Conservation (phyloP, 139 green algal genomes). For the Monoraphidium neglectum region DNA sequence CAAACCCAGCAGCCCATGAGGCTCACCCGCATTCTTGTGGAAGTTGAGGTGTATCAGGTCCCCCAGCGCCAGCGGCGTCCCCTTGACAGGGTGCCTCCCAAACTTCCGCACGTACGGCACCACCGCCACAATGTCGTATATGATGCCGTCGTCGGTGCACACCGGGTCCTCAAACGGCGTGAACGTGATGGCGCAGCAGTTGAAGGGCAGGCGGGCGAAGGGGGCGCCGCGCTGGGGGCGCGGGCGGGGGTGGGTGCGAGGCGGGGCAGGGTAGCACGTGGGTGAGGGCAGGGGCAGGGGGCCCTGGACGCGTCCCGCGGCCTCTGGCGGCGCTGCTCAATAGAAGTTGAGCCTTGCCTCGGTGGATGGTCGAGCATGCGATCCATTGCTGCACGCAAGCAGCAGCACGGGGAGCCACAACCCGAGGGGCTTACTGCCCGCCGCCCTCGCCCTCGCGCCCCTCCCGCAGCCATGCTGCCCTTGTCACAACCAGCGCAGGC, state of each 20-base stretch:
- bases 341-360: no score
- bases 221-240: slow-evolving; percentile 11
- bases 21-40: slow-evolving; percentile 78
- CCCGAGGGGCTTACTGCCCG: no score
- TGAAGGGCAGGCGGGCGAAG: slow-evolving; percentile 89
- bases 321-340: background rate
- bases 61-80: slow-evolving; percentile 77
- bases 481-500: no score
- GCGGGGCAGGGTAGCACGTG: slow-evolving; percentile 8
- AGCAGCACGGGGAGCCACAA: no score
- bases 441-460: no score
- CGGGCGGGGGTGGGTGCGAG: slow-evolving; percentile 14
- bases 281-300: background rate
- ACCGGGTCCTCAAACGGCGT: slow-evolving; percentile 94
- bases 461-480: no score
- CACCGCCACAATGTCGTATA: slow-evolving; percentile 80
- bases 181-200: slow-evolving; percentile 95
- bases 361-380: no score
- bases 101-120: slow-evolving; percentile 91
- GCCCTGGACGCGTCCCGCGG: background rate
- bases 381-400: no score
- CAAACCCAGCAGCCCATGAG: no score
- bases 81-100: slow-evolving; percentile 84
- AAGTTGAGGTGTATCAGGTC: slow-evolving; percentile 94
- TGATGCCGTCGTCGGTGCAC: slow-evolving; percentile 79